Evolutionary conservation across 2,329 filamentous ascomycete genomes (phyloP), one percentile per base, ranked within the genome.

Genomic region (Tolypocladium cylindrosporum): DNA sequence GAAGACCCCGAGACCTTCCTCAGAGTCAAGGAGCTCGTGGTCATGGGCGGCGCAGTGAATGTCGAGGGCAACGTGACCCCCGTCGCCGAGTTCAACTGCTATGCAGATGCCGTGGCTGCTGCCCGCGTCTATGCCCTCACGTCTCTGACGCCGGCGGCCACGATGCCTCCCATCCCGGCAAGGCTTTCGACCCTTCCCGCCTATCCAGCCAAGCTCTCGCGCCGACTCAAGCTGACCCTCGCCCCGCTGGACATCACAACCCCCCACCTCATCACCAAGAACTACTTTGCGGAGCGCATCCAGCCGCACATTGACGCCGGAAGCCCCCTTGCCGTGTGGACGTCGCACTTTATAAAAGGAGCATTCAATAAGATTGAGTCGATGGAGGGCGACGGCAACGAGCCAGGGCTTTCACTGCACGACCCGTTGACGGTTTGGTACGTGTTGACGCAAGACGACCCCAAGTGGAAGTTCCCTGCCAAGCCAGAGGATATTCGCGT

Each of bases 31-130:
- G 91, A 97, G 72, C 82, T 99, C 3, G 87, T 96, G 4, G 89
- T 97, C 53, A 99, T 99, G 94, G 94, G 93, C 59, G 94, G 94
- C 60, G 87, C 90, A 31, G 82, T 99, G 57, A 80, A 89, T 59
- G 76, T 85, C 51, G 81, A 86, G 55, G 94, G 94, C 64, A 99
- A 99, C 72, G 85, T 90, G 67, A 86, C 85, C 52, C 93, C 94
- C 1, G 83, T 88, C 14, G 91, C 90, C 61, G 94, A 99, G 71
- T 99, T 99, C 82, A 99, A 99, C 77, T 89, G 88, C 58, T 96
- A 91, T 68, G 92, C 94, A 59, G 95, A 99, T 70, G 80, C 89
- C 24, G 81, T 90, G 45, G 89, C 90, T 36, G 84, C 89, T 0
- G 89, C 90, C 13, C 81, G 89, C 16, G 82, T 94, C 21, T 92